Evolutionary conservation across 257 asterid species (phyloP).

Genomic region (Linaria vulgaris): DNA sequence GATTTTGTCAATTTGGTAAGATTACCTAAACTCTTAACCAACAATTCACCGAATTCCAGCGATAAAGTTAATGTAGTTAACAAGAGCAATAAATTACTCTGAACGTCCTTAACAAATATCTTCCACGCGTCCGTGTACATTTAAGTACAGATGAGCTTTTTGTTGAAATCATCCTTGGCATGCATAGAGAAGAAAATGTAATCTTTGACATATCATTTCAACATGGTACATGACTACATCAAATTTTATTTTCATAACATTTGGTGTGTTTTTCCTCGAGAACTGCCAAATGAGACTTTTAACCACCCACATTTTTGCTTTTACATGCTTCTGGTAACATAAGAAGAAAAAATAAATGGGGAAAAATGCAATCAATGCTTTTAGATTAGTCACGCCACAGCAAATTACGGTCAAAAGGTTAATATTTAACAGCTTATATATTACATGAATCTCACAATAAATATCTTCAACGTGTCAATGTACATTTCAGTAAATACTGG

Average conservation of each 20-base stretch:
- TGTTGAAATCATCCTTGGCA: neutral
- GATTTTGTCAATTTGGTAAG: constrained; percentile 34
- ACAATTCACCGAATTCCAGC: constrained; percentile 28
- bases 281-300: neutral
- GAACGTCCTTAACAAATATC: constrained; percentile 22
- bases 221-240: neutral
- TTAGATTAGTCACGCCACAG: neutral
- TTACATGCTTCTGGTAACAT: neutral
- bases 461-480: no score
- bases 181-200: constrained; percentile 11
- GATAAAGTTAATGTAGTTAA: constrained; percentile 22
- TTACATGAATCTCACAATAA: no score
- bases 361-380: constrained; percentile 3
- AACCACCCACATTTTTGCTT: neutral
- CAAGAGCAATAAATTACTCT: constrained; percentile 27
- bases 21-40: constrained; percentile 30
- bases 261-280: neutral
- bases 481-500: no score
- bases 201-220: constrained; percentile 23
- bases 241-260: neutral
- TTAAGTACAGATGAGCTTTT: neutral
- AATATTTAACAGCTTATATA: no score
- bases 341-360: neutral
- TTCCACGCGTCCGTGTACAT: constrained; percentile 26
- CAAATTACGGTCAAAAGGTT: no score